phyloP scores from a whole-genome alignment of 2,329 filamentous ascomycete species.

The Cryoendolithus antarcticus region DNA sequence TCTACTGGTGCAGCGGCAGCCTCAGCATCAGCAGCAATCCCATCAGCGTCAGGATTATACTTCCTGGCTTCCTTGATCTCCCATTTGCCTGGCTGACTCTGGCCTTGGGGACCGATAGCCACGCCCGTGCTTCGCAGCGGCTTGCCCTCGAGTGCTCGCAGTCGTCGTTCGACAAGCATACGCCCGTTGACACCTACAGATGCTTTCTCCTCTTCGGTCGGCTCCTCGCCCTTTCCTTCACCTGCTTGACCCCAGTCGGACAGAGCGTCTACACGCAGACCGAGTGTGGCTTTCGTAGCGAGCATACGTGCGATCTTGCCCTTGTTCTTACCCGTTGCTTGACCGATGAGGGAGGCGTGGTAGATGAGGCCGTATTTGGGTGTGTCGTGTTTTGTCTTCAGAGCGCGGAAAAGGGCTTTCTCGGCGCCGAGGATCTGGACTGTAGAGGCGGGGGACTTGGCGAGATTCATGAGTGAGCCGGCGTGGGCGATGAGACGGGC shows the following conservation, averaged over 20 bases:
- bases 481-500: slow-evolving; percentile 90
- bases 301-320: slow-evolving; percentile 97
- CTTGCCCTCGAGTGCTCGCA: slow-evolving; percentile 79
- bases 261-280: slow-evolving; percentile 83
- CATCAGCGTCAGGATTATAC: slow-evolving; percentile 92
- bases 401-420: slow-evolving; percentile 93
- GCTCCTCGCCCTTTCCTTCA: slow-evolving; percentile 46
- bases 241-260: slow-evolving; percentile 61
- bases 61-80: slow-evolving; percentile 84
- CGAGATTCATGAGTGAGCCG: slow-evolving; percentile 85
- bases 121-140: slow-evolving; percentile 66
- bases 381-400: slow-evolving; percentile 98
- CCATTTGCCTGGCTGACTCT: slow-evolving; percentile 60
- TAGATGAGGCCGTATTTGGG: slow-evolving; percentile 96
- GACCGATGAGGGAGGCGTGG: slow-evolving; percentile 84
- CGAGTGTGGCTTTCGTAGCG: slow-evolving; percentile 83
- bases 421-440: slow-evolving; percentile 97
- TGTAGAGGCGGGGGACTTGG: slow-evolving; percentile 88
- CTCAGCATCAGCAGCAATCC: slow-evolving; percentile 56
- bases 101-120: slow-evolving; percentile 62
- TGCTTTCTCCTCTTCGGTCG: slow-evolving; percentile 80
- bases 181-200: slow-evolving; percentile 63
- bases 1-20: slow-evolving; percentile 28
- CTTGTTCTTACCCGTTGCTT: slow-evolving; percentile 97
- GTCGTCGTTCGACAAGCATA: slow-evolving; percentile 61